phyloP scores from a whole-genome alignment of 2,329 filamentous ascomycete species.

The Pseudogymnoascus sp. region DNA sequence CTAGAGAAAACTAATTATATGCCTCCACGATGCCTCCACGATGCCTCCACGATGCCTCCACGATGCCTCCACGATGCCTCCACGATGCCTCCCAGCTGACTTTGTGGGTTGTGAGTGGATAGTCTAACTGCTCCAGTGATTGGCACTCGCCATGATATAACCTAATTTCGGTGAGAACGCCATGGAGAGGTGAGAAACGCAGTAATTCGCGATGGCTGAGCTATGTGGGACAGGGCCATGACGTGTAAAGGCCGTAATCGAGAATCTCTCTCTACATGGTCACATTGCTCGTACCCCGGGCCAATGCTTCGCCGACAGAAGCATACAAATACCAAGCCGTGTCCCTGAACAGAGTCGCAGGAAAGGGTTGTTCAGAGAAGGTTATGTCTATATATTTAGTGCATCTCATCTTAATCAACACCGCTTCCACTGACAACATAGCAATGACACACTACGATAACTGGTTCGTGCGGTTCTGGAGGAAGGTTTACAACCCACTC shows the following conservation, averaged over 20 bases:
- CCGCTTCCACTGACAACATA: not conserved
- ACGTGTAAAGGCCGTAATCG: not conserved
- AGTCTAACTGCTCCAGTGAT: not conserved
- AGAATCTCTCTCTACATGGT: not conserved
- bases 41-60: no score
- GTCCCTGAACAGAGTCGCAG: not conserved
- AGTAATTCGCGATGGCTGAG: not conserved
- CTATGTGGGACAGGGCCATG: not conserved
- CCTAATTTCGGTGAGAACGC: not conserved
- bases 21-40: not conserved
- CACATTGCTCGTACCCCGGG: not conserved
- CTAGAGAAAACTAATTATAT: not conserved
- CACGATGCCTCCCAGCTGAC: not conserved
- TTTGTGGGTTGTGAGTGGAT: not conserved
- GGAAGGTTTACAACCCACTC: slow-evolving; percentile 57
- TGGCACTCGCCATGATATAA: not conserved
- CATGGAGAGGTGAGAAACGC: not conserved
- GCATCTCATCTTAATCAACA: not conserved
- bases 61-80: no score
- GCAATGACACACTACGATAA: not conserved
- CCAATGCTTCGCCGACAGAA: not conserved
- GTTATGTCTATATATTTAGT: not conserved
- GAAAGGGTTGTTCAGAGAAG: not conserved
- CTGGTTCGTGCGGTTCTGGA: slow-evolving; percentile 22
- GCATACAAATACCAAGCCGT: not conserved